phyloP scores from a whole-genome alignment of 2,329 filamentous ascomycete species.

The Ophiocordyceps camponoti-floridani region DNA sequence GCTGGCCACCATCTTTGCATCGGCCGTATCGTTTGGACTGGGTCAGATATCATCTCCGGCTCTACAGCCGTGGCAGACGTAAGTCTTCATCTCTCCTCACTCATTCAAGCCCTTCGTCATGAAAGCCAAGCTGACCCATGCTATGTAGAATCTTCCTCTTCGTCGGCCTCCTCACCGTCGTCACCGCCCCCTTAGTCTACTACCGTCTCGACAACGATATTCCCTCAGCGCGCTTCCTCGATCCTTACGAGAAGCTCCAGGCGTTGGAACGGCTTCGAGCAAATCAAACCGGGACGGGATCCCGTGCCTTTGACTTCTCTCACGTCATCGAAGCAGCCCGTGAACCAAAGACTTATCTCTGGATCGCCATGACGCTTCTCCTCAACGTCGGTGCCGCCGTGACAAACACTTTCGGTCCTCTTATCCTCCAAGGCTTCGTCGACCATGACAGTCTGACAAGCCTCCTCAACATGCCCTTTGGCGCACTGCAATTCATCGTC shows the following conservation, averaged over 20 bases:
- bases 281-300: slow-evolving; percentile 61
- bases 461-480: slow-evolving; percentile 50
- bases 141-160: slow-evolving; percentile 32
- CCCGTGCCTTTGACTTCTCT: slow-evolving; percentile 47
- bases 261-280: slow-evolving; percentile 53
- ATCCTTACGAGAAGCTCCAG: slow-evolving; percentile 45
- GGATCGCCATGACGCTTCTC: slow-evolving; percentile 39
- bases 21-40: slow-evolving; percentile 35
- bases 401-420: slow-evolving; percentile 45
- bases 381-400: slow-evolving; percentile 48
- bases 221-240: slow-evolving; percentile 36
- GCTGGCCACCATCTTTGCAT: slow-evolving; percentile 36
- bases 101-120: no score
- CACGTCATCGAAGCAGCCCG: slow-evolving; percentile 37
- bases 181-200: slow-evolving; percentile 39
- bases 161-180: slow-evolving; percentile 40
- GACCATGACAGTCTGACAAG: slow-evolving; percentile 39
- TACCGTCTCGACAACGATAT: slow-evolving; percentile 43
- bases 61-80: slow-evolving; percentile 9
- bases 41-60: slow-evolving; percentile 26
- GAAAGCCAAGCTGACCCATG: no score
- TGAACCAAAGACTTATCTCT: slow-evolving; percentile 38
- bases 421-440: slow-evolving; percentile 42
- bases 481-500: slow-evolving; percentile 38
- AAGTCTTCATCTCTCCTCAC: neutral